Evolutionary conservation across 169 alveolate species (phyloP), one percentile per base, ranked within the genome.

Genomic region (Eimeria necatrix): DNA sequence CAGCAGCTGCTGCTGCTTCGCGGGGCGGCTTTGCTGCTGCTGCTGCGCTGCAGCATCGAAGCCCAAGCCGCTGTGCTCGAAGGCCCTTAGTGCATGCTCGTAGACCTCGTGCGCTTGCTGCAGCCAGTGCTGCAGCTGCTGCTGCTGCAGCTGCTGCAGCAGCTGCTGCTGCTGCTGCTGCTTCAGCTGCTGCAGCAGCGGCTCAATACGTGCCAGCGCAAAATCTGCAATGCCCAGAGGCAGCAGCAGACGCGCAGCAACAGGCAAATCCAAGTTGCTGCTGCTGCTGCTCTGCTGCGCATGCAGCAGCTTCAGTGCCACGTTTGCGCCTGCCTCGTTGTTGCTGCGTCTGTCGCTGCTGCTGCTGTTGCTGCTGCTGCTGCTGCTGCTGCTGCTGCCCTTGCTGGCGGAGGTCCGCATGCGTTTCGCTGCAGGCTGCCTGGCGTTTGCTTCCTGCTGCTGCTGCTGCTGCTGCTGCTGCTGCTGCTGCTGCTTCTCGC

Each of bases 301-400:
- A 12, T 56, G 68, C 68, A 0, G 3, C 68, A 56, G 68, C 68
- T 56, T 1, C 68, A 18, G 68, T 12, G 68, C 10, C 18, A 14
- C 18, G 68, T 56, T 56, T 12, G 22, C 8, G 78, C 78, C n/a
- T 14, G 32, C 46, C 2, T 68, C 32, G 78, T 12, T 22, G 12
- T 22, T 22, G 8, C n/a, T 8, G n/a, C 78, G 46, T 14, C 4
- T 22, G n/a, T 22, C 18, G 78, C 78, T 68, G 78, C 78, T 20
- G 32, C 46, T 20, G 78, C 32, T 8, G 78, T 0, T 68, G 46
- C 18, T 0, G 78, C 32, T 16, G 78, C 78, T 68, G 78, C 78
- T 68, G 78, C 78, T 68, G 78, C 78, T 68, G 78, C 78, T 68
- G 78, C 78, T 68, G 78, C 78, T 68, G 78, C 78, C 8, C 46